Evolutionary conservation across 495 filamentous ascomycete species (phyloP).

Genomic region (Podospora pseudopauciseta): DNA sequence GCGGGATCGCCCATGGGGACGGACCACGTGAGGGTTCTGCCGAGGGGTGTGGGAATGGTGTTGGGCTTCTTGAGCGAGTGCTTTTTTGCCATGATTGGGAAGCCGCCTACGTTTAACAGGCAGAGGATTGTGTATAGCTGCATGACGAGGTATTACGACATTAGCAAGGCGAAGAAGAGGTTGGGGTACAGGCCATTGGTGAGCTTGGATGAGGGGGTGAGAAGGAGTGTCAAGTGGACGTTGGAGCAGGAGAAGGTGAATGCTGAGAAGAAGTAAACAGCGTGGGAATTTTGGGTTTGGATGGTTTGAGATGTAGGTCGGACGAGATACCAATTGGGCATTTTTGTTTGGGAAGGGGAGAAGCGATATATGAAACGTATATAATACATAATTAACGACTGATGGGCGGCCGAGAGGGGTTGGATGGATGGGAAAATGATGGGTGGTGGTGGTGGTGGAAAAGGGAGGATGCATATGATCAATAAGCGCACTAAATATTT

Average conservation of each 20-base stretch:
- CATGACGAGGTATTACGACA: constrained; percentile 83
- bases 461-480: too few relatives aligned
- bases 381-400: background rate
- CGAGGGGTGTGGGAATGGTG: constrained; percentile 57
- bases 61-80: constrained; percentile 69
- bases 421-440: too few relatives aligned
- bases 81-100: constrained; percentile 62
- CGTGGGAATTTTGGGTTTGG: background rate
- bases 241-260: constrained; percentile 50
- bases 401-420: too few relatives aligned
- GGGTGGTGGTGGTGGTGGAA: too few relatives aligned
- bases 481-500: too few relatives aligned
- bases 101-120: constrained; percentile 70
- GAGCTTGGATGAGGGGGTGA: constrained; percentile 69
- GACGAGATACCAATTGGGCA: background rate
- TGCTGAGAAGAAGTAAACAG: constrained; percentile 16
- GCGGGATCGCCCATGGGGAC: constrained; percentile 61
- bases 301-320: background rate
- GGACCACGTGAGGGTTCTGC: constrained; percentile 66
- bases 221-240: constrained; percentile 63
- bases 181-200: constrained; percentile 74
- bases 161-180: constrained; percentile 75
- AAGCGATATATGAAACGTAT: constrained; percentile 3
- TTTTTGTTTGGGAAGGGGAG: constrained; percentile 1
- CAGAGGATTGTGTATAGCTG: constrained; percentile 70